Evolutionary conservation across 371 early-diverging fungal genomes (phyloP), one percentile per base, ranked within the genome.

Genomic region (Mucor sp.): DNA sequence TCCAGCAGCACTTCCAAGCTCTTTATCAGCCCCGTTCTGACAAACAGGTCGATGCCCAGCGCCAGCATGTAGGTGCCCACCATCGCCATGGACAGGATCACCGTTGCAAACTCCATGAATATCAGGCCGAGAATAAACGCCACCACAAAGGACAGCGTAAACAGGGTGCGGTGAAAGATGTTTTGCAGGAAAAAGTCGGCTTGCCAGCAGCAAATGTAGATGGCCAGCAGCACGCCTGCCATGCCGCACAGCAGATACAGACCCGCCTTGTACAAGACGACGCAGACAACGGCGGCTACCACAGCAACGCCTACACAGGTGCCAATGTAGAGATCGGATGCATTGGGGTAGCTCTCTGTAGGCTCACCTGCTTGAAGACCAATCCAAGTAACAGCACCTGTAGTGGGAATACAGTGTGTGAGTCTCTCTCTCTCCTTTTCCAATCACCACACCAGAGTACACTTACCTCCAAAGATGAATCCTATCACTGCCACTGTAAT

Each of bases 121-220:
- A 66, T 35, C 12, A 53, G 33, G 4, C 53, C 58, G 3, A 76
- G 37, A 0, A 63, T 28, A 35, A 66, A 63, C 3, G 50, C 27
- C 8, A 69, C 21, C 23, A 58, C 65, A 12, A 78, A 25, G 6
- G 62, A 67, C 15, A 72, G 23, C 0, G 58, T 41, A 8, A 71
- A 57, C 37, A 78, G 63, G 15, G 65, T 62, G 0, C 79, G 73
- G 8, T 72, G 68, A 28, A 69, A 66, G 8, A 72, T 63, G 41
- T 77, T 77, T 23, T 60, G 65, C 2, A 83, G 58, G 17, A 81
- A 53, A 33, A 76, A 70, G 17, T 80, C 75, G 3, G 67, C 66
- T 57, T 59, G 60, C 83, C 83, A 85, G 4, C 73, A 66, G 47
- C 74, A 75, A 21, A 81, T 55, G 58, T 66, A 85, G 0, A 83